Evolutionary conservation across 2,329 filamentous ascomycete genomes (phyloP), one percentile per base, ranked within the genome.

Genomic region (Hirsutella minnesotensis): DNA sequence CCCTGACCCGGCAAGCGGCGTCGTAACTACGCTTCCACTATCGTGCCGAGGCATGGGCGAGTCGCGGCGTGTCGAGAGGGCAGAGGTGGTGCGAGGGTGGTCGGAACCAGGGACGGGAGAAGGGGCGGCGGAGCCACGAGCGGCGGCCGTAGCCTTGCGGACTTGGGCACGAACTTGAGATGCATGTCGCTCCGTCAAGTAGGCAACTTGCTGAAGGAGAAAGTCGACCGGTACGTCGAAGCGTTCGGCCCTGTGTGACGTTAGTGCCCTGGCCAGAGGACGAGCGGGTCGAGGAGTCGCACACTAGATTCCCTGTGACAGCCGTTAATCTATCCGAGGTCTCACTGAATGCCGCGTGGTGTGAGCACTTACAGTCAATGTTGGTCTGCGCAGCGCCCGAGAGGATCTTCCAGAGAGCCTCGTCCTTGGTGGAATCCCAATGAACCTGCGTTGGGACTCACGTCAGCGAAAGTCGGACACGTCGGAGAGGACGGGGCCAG

Each of bases 151-250:
- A 36, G 81, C 78, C 57, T 83, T 92, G 47, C 85, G 79, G 69
- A 96, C 87, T 64, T 95, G 88, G 18, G 85, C 88, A 51, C 86
- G 79, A 39, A 96, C 86, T 59, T 95, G 87, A 1, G 86, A 85
- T 22, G 94, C 76, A 65, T 96, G 87, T 41, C 86, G 75, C 59
- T 96, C 89, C 56, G 92, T 95, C 5, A 96, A 76, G 76, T 88
- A 95, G 61, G 87, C 88, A 49, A 88, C 88, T 63, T 98, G 88
- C 58, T 95, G 86, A 15, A 95, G 76, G 27, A 98, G 73, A 56
- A 96, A 96, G 34, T 87, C 75, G 45, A 94, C 78, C 21, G 86
- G 83, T 18, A 95, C 90, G 48, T 89, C 76, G 62, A 95, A 95
- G 38, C 77, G 72, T 41, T 75, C 70, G 38, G 86, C 86, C 56